Conservation (phyloP, 208 protist genomes). For the Leptomonas pyrrhocoris region DNA sequence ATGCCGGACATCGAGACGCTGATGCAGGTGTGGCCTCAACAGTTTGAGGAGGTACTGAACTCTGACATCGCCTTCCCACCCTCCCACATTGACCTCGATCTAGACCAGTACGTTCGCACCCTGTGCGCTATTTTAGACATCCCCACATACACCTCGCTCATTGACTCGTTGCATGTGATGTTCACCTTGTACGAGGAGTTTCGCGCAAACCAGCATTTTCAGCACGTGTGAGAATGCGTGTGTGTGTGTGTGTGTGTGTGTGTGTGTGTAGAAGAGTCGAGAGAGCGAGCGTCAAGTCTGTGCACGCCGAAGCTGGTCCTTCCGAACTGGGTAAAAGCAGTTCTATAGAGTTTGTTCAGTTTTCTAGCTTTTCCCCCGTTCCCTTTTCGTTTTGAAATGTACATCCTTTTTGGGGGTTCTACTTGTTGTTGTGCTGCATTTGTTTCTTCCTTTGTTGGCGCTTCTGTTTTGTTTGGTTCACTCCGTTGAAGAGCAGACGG, state of each 20-base stretch:
- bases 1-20: conserved; percentile 97
- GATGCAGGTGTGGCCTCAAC: conserved; percentile 95
- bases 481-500: too few species aligned
- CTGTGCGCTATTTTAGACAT: conserved; percentile 97
- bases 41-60: conserved; percentile 96
- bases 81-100: conserved; percentile 91
- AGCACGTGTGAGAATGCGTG: conserved; percentile 63
- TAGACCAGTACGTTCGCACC: conserved; percentile 94
- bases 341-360: too few species aligned
- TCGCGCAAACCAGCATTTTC: conserved; percentile 94
- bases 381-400: conserved; percentile 1
- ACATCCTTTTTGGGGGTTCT: background rate
- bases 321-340: too few species aligned
- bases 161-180: conserved; percentile 97
- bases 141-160: conserved; percentile 95
- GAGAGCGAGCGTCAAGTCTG: too few species aligned
- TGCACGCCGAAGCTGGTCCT: too few species aligned
- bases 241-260: conserved; percentile 36
- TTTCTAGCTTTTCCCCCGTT: too few species aligned
- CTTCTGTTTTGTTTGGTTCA: too few species aligned
- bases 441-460: too few species aligned
- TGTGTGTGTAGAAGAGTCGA: too few species aligned
- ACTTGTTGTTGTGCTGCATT: too few species aligned
- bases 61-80: conserved; percentile 87
- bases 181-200: conserved; percentile 98